Evolutionary conservation across 2,329 filamentous ascomycete genomes (phyloP).

Genomic region (Rutstroemia sp.): DNA sequence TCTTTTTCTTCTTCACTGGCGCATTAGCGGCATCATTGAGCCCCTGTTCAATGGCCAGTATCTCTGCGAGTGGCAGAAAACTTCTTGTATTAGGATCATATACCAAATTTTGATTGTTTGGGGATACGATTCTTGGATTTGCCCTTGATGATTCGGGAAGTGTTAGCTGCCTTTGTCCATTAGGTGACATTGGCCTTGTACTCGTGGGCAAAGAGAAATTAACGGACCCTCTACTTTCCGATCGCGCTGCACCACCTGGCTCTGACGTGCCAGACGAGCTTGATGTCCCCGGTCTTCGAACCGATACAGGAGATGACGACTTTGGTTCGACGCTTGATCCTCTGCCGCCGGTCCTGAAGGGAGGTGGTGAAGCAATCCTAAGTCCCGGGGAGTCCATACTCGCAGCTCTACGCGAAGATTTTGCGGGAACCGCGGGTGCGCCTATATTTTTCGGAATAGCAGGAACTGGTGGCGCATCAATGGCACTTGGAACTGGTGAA

Average conservation of each 20-base stretch:
- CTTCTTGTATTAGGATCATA: slow-evolving; percentile 60
- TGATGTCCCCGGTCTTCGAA: slow-evolving; percentile 20
- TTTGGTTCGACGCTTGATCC: slow-evolving; percentile 26
- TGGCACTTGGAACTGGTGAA: slow-evolving; percentile 31
- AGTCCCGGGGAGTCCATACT: slow-evolving; percentile 33
- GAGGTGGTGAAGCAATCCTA: slow-evolving; percentile 27
- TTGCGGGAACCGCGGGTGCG: slow-evolving; percentile 18
- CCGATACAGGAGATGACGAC: slow-evolving; percentile 6
- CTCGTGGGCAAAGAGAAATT: slow-evolving; percentile 48
- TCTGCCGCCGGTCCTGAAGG: slow-evolving; percentile 23
- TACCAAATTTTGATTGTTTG: slow-evolving; percentile 42
- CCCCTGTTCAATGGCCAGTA: slow-evolving; percentile 37
- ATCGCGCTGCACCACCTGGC: slow-evolving; percentile 34
- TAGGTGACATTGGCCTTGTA: slow-evolving; percentile 26
- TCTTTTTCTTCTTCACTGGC: slow-evolving; percentile 35
- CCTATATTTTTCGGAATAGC: slow-evolving; percentile 52
- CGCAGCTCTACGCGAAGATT: slow-evolving; percentile 25
- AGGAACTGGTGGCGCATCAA: slow-evolving; percentile 66
- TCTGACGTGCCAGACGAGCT: slow-evolving; percentile 33
- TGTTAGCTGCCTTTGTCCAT: slow-evolving; percentile 27
- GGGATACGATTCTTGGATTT: slow-evolving; percentile 22
- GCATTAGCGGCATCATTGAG: slow-evolving; percentile 30
- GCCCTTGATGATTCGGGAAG: slow-evolving; percentile 24
- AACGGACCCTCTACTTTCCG: slow-evolving; percentile 36
- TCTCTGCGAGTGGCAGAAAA: slow-evolving; percentile 45